Evolutionary conservation across 306 rosid species (phyloP).

Genomic region (Prunus padus): DNA sequence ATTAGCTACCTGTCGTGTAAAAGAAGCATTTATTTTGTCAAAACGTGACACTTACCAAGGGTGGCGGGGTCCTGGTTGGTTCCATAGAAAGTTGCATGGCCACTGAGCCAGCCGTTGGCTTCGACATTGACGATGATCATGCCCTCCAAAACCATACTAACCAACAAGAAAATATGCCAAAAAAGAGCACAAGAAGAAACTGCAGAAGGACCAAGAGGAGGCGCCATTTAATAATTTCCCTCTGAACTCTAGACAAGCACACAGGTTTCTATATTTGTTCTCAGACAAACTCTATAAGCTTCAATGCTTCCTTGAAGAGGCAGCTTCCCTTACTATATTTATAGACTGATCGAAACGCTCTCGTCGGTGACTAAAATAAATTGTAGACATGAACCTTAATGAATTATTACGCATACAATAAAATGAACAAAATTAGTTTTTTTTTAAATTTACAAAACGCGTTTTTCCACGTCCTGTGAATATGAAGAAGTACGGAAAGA

Average conservation of each 20-base stretch:
- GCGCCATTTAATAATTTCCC: neutral
- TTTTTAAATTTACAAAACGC: conserved; percentile 7
- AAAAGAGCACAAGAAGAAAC: conserved; percentile 32
- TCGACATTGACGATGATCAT: conserved; percentile 23
- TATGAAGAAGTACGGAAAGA: conserved; percentile 7
- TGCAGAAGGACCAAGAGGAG: neutral
- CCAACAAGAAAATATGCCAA: conserved; percentile 25
- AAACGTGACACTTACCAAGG: conserved; percentile 44
- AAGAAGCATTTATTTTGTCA: too few species aligned
- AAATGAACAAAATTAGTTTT: neutral
- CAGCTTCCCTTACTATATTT: conserved; percentile 5
- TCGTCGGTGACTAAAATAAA: conserved; percentile 13
- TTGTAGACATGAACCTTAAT: neutral
- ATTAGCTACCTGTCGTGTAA: too few species aligned
- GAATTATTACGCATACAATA: neutral
- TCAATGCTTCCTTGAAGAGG: neutral
- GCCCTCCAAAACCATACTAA: conserved; percentile 23
- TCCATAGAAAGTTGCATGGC: conserved; percentile 90
- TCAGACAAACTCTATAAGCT: neutral
- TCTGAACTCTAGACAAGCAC: neutral
- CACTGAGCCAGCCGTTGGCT: conserved; percentile 60
- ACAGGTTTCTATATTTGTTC: neutral
- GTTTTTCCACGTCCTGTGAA: conserved; percentile 22
- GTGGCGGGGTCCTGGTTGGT: conserved; percentile 60
- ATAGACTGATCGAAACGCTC: neutral